A percentile compares a stretch with the other conserved stretches of the same genome.
phyloP scores from a whole-genome alignment of 352 stramenopile genomes.

The Hyaloperonospora brassicae region DNA sequence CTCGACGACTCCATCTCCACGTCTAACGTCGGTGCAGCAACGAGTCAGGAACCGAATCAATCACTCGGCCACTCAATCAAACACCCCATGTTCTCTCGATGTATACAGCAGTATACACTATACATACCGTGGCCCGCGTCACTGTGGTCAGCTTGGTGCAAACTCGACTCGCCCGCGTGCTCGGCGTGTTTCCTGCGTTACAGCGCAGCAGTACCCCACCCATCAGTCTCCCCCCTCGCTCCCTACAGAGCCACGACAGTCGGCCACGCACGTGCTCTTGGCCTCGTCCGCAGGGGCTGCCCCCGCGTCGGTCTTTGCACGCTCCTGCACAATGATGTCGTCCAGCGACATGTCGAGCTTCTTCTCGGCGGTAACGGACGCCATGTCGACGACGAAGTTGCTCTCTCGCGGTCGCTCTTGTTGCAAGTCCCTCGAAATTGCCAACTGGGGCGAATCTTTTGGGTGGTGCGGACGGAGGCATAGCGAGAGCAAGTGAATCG shows the following conservation, averaged over 20 bases:
- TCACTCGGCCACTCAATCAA: background rate
- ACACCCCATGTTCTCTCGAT: background rate
- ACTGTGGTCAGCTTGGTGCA: slow-evolving; percentile 34
- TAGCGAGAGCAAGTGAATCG: slow-evolving; percentile 16
- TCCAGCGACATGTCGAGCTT: slow-evolving; percentile 70
- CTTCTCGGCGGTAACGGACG: slow-evolving; percentile 46
- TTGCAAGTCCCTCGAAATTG: slow-evolving; percentile 12
- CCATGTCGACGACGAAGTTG: slow-evolving; percentile 13
- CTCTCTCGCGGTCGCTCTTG: background rate
- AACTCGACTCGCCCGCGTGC: slow-evolving; percentile 45
- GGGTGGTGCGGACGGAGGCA: background rate
- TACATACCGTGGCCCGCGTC: slow-evolving; percentile 16
- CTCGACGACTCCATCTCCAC: slow-evolving; percentile 25
- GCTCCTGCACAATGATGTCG: slow-evolving; percentile 44
- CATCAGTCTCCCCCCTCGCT: slow-evolving; percentile 12
- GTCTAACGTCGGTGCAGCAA: slow-evolving; percentile 9
- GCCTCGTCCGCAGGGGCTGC: slow-evolving; percentile 25
- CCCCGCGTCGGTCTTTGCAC: slow-evolving; percentile 23
- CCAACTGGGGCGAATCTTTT: slow-evolving; percentile 6
- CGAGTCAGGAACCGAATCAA: no score
- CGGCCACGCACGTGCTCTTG: slow-evolving; percentile 44
- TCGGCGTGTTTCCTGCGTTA: slow-evolving; percentile 51
- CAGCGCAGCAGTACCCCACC: slow-evolving; percentile 9
- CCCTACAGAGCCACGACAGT: slow-evolving; percentile 9
- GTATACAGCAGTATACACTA: background rate